These are phyloP conservation scores for Heritiera littoralis DNA, from an alignment of 345 rosid species.

Conservation along the genomic window DNA sequence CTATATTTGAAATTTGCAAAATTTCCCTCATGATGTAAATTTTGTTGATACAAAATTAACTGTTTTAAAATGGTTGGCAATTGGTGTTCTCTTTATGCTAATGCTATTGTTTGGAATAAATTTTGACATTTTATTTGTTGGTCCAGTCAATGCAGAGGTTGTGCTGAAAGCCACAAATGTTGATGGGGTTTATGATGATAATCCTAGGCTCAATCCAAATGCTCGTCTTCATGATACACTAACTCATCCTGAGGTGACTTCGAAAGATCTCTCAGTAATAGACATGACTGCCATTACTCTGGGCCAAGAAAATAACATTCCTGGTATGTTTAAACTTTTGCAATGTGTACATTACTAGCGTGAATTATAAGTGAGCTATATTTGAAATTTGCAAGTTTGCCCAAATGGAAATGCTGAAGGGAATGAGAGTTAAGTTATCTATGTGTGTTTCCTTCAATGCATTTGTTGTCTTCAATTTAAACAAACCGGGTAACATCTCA, in stretches of 20 bases:
- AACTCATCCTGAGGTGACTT: conserved; percentile 82
- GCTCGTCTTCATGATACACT: conserved; percentile 73
- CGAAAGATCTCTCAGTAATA: conserved; percentile 92
- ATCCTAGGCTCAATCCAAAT: conserved; percentile 79
- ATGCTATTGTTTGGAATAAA: not conserved
- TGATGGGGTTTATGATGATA: conserved; percentile 84
- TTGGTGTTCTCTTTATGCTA: not conserved
- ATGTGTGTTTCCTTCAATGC: conserved; percentile 28
- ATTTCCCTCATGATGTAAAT: too few relatives aligned
- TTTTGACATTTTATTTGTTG: not conserved
- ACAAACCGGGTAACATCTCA: conserved; percentile 75
- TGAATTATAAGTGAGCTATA: not conserved
- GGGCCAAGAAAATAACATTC: conserved; percentile 94
- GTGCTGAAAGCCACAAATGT: conserved; percentile 94
- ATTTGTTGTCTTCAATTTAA: conserved; percentile 88
- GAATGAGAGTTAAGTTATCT: conserved; percentile 1
- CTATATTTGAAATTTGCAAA: not conserved
- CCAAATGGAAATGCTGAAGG: not conserved
- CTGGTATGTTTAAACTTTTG: conserved; percentile 49
- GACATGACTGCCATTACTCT: conserved; percentile 95
- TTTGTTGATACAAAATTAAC: too few relatives aligned
- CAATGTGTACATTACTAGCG: not conserved
- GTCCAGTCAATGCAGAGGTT: conserved; percentile 89
- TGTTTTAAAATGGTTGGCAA: not conserved
- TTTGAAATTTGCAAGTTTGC: not conserved